Percentiles rank a stretch among this genome's conserved stretches.
phyloP scores from a whole-genome alignment of 1,139 yeast genomes.

The Arxiozyma slooffiae region DNA sequence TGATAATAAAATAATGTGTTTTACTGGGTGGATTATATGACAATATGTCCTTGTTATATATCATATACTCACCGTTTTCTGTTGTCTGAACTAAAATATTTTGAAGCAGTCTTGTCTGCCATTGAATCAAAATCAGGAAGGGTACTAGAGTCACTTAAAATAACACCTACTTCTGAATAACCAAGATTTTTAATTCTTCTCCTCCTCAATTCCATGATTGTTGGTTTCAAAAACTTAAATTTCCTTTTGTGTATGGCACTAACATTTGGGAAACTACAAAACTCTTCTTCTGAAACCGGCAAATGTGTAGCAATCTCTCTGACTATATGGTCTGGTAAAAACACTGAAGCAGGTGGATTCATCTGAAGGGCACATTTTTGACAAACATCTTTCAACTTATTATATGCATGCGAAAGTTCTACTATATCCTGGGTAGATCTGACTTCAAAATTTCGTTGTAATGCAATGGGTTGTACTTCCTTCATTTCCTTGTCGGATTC shows the following conservation, averaged over 20 bases:
- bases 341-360: slow-evolving; percentile 29
- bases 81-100: slow-evolving; percentile 9
- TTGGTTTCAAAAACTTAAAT: slow-evolving; percentile 41
- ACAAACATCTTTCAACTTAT: slow-evolving; percentile 40
- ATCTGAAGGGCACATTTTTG: slow-evolving; percentile 38
- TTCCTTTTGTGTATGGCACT: slow-evolving; percentile 35
- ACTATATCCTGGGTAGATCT: slow-evolving; percentile 28
- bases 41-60: too few relatives aligned
- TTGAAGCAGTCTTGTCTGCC: slow-evolving; percentile 11
- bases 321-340: slow-evolving; percentile 42
- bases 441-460: slow-evolving; percentile 12
- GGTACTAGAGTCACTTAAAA: slow-evolving; percentile 13
- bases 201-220: slow-evolving; percentile 35
- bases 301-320: slow-evolving; percentile 46
- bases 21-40: not conserved
- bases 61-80: not conserved
- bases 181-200: slow-evolving; percentile 12
- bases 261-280: slow-evolving; percentile 36
- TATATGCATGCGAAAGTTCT: slow-evolving; percentile 26
- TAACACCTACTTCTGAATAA: slow-evolving; percentile 4
- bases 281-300: slow-evolving; percentile 48
- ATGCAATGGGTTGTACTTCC: slow-evolving; percentile 11
- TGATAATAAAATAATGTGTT: not conserved
- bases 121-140: slow-evolving; percentile 7
- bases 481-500: not conserved